Conservation (phyloP, 2,329 filamentous ascomycete genomes). For the Mycocentrospora acerina region DNA sequence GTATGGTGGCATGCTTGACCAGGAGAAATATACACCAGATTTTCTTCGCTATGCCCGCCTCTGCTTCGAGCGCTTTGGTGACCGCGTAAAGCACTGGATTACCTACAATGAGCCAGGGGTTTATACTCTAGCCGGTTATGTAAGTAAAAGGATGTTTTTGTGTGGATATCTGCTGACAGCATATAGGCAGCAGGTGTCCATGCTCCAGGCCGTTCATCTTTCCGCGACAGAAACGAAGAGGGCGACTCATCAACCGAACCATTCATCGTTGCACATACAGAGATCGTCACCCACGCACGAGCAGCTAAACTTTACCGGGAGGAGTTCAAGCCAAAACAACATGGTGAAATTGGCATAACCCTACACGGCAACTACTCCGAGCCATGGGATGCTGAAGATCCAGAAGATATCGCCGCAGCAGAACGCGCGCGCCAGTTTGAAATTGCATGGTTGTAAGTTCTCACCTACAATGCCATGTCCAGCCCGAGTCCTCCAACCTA, state of each 20-base stretch:
- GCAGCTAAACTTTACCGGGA: slow-evolving; percentile 43
- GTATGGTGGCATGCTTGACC: slow-evolving; percentile 22
- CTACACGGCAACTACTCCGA: slow-evolving; percentile 48
- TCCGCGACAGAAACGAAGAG: slow-evolving; percentile 8
- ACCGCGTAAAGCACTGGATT: slow-evolving; percentile 45
- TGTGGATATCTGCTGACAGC: too few relatives aligned
- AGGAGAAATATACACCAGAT: slow-evolving; percentile 22
- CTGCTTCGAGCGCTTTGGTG: slow-evolving; percentile 41
- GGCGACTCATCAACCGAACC: slow-evolving; percentile 20
- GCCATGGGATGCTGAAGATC: slow-evolving; percentile 29
- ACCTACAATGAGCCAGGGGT: slow-evolving; percentile 46
- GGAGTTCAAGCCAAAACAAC: slow-evolving; percentile 43
- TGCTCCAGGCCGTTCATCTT: slow-evolving; percentile 18
- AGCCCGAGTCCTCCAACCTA: too few relatives aligned
- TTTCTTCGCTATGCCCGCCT: slow-evolving; percentile 44
- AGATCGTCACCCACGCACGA: slow-evolving; percentile 44
- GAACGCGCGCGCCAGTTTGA: slow-evolving; percentile 47
- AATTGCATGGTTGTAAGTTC: slow-evolving; percentile 45
- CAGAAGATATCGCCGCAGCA: slow-evolving; percentile 20
- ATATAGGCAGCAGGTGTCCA: slow-evolving; percentile 32
- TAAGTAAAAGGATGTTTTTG: too few relatives aligned
- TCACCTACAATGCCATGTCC: too few relatives aligned
- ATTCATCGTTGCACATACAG: slow-evolving; percentile 43
- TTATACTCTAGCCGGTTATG: slow-evolving; percentile 27
- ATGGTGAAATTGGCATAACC: slow-evolving; percentile 46